Base-by-base conservation (phyloP, 176 grass and related monocot species). In the Pontederia paniculata region DNA sequence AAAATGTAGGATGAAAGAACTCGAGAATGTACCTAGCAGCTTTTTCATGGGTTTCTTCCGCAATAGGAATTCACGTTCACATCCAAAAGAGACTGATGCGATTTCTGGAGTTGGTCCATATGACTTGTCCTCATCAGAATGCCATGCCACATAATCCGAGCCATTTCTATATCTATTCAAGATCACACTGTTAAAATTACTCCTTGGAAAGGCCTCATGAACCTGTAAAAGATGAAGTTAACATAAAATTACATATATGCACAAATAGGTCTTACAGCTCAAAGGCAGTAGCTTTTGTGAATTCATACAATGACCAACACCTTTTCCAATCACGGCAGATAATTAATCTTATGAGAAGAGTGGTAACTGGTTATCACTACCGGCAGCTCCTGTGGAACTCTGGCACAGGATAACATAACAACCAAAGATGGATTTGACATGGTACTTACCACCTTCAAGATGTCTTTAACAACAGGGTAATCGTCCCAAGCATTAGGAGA, bases 81-180 rank as follows among this genome's bases (percentile, higher is more conserved):
- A 91, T 3, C 93, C 86, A 20, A 98, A 70, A 10, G 75, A 82
- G 42, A 97, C 65, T 0, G 93, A 90, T 46, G 93, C 86, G 54
- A 91, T 97, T 45, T 88, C 83, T 9, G 93, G 86, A 61, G 77
- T 73, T 11, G 77, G 77, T 2, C 93, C 93, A 2, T 97, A 91
- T 16, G 88, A 75, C 7, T 71, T 60, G 60, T 97, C 93, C 15
- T 88, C 93, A 15, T 91, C 93, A n/a, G 86, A 79, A 47, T 98
- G 93, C 93, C 93, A 98, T 15, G 93, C 83, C 12, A 91, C 80
- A 9, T 91, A 84, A 50, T 98, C 77, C 23, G 80, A 91, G 50
- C 93, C 80, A 5, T 23, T 79, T 57, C 82, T 77, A 76, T 97
- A 97, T 81, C 66, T 80, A 74, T 88, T 98, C 58, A 98, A 78